Evolutionary conservation across 441 rosid species (phyloP), one percentile per base, ranked within the genome.

Genomic region (Croton laevigatus): DNA sequence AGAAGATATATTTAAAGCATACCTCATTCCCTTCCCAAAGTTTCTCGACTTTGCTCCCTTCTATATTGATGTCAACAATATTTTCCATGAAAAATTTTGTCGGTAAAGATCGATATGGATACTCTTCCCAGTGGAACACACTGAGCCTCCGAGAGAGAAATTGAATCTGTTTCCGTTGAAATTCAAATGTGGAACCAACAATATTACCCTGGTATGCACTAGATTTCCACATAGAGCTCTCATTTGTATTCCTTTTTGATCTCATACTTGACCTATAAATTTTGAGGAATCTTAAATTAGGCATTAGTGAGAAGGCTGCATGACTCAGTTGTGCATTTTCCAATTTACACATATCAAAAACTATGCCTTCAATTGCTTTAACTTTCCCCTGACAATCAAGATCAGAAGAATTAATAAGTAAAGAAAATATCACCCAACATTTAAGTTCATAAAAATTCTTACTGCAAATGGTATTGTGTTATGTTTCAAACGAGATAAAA

Each of bases 1-100:
- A 44, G 11, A n/a, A n/a, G n/a, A 44, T 44, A 44, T 9, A 44
- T 3, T 49, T 6, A 27, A 8, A 37, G 40, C 4, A 23, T n/a
- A 75, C 78, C 78, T 70, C 65, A 8, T 36, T 22, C 49, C 61
- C 63, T 6, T 57, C 34, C 78, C 78, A 75, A 53, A 65, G 73
- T 58, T 19, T 48, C 12, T 44, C 48, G 12, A 44, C 12, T 7
- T 14, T 27, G 57, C 74, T 70, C 13, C 55, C 7, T n/a, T 10
- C 20, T 45, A 75, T 17, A 13, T 23, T 19, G 37, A 75, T 66
- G 2, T 59, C 61, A 13, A 75, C 70, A 52, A 75, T 62, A 17
- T 65, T 75, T 22, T 59, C 66, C 23, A 49, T 37, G n/a, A 23
- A 11, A 69, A 70, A 70, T 3, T 40, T 52, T 4, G 62, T 23